Conservation (phyloP, 2,329 filamentous ascomycete genomes). For the Sclerotinia nivalis region DNA sequence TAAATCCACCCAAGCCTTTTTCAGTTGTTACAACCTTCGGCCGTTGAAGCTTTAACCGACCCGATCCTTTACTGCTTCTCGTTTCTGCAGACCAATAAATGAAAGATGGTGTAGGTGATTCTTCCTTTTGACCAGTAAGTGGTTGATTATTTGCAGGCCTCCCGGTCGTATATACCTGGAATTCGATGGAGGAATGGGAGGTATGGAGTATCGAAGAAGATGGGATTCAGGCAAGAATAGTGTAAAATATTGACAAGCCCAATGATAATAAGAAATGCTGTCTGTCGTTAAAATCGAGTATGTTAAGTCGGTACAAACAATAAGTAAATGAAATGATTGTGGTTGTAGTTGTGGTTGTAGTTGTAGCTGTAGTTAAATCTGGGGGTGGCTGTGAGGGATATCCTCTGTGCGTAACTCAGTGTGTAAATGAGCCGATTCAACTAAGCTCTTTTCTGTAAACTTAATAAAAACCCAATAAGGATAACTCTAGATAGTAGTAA, state of each 20-base stretch:
- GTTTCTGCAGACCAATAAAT: conserved; percentile 26
- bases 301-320: neutral
- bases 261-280: neutral
- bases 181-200: neutral
- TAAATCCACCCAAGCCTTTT: conserved; percentile 24
- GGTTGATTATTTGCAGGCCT: conserved; percentile 11
- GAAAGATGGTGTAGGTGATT: conserved; percentile 17
- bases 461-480: too few species aligned
- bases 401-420: too few species aligned
- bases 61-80: conserved; percentile 23
- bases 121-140: neutral
- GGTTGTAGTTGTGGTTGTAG: neutral
- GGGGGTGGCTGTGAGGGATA: neutral
- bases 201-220: neutral
- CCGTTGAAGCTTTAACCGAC: conserved; percentile 34
- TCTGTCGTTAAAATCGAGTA: neutral
- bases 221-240: neutral
- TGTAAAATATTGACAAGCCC: neutral
- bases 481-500: neutral
- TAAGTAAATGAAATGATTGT: neutral
- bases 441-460: too few species aligned
- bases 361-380: neutral
- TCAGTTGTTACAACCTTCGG: conserved; percentile 32
- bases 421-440: too few species aligned
- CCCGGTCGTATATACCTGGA: conserved; percentile 4